Evolutionary conservation across 75 land plant species (phyloP).

Genomic region (Chamaecyparis obtusa): DNA sequence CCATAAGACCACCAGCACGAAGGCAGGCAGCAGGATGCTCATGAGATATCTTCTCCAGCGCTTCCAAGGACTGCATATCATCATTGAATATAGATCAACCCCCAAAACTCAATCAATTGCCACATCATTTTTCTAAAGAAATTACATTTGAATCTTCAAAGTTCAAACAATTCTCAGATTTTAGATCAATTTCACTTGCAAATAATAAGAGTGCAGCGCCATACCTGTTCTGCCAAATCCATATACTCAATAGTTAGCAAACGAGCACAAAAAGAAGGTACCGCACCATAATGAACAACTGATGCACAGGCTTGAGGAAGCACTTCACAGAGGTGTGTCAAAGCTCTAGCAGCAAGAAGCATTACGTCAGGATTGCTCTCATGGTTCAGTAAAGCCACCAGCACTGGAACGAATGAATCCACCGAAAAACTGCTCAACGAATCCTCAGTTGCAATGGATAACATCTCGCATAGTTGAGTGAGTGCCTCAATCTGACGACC

Average conservation of each 20-base stretch:
- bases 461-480: slow-evolving; percentile 61
- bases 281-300: slow-evolving; percentile 49
- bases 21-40: slow-evolving; percentile 71
- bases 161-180: not conserved
- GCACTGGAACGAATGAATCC: slow-evolving; percentile 42
- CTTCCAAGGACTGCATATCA: slow-evolving; percentile 66
- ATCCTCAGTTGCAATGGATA: slow-evolving; percentile 50
- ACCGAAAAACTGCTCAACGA: slow-evolving; percentile 32
- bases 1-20: slow-evolving; percentile 63
- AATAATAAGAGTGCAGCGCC: not conserved
- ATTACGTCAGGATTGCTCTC: slow-evolving; percentile 52
- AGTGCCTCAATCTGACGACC: slow-evolving; percentile 39
- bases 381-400: slow-evolving; percentile 43
- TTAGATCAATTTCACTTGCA: not conserved
- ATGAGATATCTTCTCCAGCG: slow-evolving; percentile 69
- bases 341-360: slow-evolving; percentile 56
- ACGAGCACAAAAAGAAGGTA: slow-evolving; percentile 57
- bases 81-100: not conserved
- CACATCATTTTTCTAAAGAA: not conserved
- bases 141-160: too few relatives aligned
- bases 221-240: slow-evolving; percentile 80
- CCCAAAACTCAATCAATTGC: not conserved
- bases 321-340: slow-evolving; percentile 71
- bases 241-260: slow-evolving; percentile 63
- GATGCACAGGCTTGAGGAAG: slow-evolving; percentile 38